A percentile compares a stretch with the other conserved stretches of the same genome.
Conservation (phyloP, 164 flowering plant genomes). For the Pachysandra terminalis region DNA sequence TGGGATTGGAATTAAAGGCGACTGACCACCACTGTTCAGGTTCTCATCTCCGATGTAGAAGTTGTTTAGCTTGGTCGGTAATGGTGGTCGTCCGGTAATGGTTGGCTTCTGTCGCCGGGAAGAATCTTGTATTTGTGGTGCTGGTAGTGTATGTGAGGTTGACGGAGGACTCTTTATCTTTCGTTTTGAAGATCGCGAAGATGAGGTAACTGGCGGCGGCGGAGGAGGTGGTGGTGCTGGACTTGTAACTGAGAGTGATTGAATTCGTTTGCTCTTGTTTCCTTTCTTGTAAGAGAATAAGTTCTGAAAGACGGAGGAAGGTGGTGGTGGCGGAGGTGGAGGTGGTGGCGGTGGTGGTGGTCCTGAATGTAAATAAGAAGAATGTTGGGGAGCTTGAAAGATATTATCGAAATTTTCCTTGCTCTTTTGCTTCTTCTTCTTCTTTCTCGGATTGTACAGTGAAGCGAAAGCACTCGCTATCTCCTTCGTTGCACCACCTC, state of each 20-base stretch:
- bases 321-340: slow-evolving; percentile 48
- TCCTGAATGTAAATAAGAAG: not conserved
- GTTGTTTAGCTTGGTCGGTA: slow-evolving; percentile 35
- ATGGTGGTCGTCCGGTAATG: slow-evolving; percentile 44
- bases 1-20: too few species aligned
- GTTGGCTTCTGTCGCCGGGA: slow-evolving; percentile 10
- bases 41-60: too few species aligned
- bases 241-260: slow-evolving; percentile 20
- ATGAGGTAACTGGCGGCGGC: slow-evolving; percentile 30
- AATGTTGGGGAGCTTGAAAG: slow-evolving; percentile 14
- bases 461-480: slow-evolving; percentile 59
- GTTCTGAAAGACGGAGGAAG: slow-evolving; percentile 24
- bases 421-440: slow-evolving; percentile 38
- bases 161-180: slow-evolving; percentile 14
- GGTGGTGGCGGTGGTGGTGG: slow-evolving; percentile 25
- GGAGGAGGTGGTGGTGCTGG: slow-evolving; percentile 20
- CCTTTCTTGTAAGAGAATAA: too few species aligned
- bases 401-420: slow-evolving; percentile 24
- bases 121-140: slow-evolving; percentile 7
- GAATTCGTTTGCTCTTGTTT: too few species aligned
- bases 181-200: slow-evolving; percentile 28
- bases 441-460: slow-evolving; percentile 49
- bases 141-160: slow-evolving; percentile 32
- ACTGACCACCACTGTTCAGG: too few species aligned
- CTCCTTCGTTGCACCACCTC: slow-evolving; percentile 55